phyloP scores from a whole-genome alignment of 495 filamentous ascomycete genomes.

The Xylaria palmicola region DNA sequence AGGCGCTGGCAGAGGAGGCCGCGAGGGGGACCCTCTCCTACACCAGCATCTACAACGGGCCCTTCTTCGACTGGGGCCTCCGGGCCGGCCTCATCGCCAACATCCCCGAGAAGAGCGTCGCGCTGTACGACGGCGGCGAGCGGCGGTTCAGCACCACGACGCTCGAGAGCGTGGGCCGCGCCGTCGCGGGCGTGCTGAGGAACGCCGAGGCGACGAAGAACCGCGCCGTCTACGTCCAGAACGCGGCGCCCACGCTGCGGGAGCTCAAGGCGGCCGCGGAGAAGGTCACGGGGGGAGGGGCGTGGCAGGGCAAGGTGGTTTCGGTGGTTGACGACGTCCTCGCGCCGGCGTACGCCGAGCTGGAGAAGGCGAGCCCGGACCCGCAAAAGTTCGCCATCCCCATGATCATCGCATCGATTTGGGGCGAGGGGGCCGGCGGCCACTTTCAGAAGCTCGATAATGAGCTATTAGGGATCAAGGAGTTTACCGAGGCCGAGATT shows the following conservation, averaged over 20 bases:
- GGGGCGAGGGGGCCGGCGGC: conserved; percentile 43
- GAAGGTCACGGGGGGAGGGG: conserved; percentile 33
- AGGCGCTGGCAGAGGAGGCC: conserved; percentile 37
- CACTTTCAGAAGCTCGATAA: conserved; percentile 26
- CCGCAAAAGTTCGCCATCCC: conserved; percentile 6
- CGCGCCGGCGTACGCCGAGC: conserved; percentile 26
- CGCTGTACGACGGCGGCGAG: conserved; percentile 50
- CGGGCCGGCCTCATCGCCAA: conserved; percentile 36
- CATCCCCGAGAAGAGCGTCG: conserved; percentile 33
- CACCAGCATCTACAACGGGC: conserved; percentile 43
- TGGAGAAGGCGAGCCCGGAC: conserved; percentile 30
- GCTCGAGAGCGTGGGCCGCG: conserved; percentile 37
- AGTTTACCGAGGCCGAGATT: conserved; percentile 25
- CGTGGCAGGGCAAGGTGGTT: conserved; percentile 25
- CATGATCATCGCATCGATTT: conserved; percentile 35
- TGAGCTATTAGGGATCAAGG: conserved; percentile 28
- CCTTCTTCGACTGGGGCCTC: conserved; percentile 44
- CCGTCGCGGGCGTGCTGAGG: conserved; percentile 42
- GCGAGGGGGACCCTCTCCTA: conserved; percentile 42
- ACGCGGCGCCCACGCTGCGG: conserved; percentile 41
- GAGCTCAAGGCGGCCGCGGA: conserved; percentile 44
- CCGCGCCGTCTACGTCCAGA: conserved; percentile 39
- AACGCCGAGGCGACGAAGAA: conserved; percentile 51
- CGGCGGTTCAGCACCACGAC: conserved; percentile 40
- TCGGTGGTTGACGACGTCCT: conserved; percentile 27